Evolutionary conservation across 345 rosid species (phyloP).

Genomic region (Hevea brasiliensis): DNA sequence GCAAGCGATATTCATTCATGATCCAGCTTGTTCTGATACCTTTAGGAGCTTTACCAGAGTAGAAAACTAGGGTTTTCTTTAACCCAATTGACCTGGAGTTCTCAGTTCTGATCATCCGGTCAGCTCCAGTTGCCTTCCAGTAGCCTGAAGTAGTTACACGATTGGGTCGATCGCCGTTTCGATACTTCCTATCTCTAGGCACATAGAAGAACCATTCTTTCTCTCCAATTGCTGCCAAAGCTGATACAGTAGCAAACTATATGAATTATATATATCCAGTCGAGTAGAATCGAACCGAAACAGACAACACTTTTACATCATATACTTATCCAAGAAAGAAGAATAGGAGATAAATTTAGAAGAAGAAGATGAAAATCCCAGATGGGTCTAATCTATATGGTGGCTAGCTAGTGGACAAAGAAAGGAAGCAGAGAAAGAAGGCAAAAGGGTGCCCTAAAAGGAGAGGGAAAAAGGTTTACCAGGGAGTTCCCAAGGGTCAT

Average conservation of each 20-base stretch:
- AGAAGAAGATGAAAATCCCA: neutral
- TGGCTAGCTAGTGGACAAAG: too few relatives aligned
- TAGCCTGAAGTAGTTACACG: conserved; percentile 95
- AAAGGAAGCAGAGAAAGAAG: neutral
- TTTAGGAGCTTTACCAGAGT: conserved; percentile 97
- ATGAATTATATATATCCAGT: too few relatives aligned
- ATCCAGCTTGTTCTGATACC: conserved; percentile 98
- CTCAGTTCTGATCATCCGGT: conserved; percentile 85
- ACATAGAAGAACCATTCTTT: conserved; percentile 99
- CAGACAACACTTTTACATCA: too few relatives aligned
- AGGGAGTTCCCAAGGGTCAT: conserved; percentile 99
- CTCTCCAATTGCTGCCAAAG: conserved; percentile 97
- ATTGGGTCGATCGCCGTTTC: conserved; percentile 97
- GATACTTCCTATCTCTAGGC: conserved; percentile 87
- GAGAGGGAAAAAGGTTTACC: conserved; percentile 43
- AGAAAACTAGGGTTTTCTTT: conserved; percentile 99
- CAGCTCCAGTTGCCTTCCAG: conserved; percentile 99
- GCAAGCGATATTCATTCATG: conserved; percentile 99
- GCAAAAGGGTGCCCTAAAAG: neutral
- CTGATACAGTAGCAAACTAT: conserved; percentile 30
- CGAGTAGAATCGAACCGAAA: too few relatives aligned
- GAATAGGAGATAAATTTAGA: too few relatives aligned
- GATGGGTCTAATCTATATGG: neutral
- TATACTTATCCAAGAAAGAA: too few relatives aligned
- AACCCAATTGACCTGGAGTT: conserved; percentile 78